These are phyloP conservation scores for Cyberlindnera bimundalis DNA, from an alignment of 805 yeast genomes.

Conservation along the genomic window DNA sequence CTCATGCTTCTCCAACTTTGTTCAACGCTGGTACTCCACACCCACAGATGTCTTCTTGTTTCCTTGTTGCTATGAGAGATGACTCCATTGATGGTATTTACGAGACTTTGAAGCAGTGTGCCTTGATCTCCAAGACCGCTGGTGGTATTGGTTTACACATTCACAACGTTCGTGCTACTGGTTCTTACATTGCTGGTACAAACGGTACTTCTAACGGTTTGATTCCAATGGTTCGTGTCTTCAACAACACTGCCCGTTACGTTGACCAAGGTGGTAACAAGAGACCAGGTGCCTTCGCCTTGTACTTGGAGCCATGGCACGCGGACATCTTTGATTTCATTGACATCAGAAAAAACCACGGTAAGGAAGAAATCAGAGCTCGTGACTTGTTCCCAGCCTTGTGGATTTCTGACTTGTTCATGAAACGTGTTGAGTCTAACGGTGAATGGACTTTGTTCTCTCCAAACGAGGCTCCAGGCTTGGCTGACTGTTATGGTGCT, in stretches of 20 bases:
- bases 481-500: constrained; percentile 79
- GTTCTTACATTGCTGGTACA: constrained; percentile 87
- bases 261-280: constrained; percentile 99
- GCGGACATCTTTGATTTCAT: constrained; percentile 84
- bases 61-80: constrained; percentile 83
- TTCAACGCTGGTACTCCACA: constrained; percentile 90
- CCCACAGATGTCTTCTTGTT: constrained; percentile 88
- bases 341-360: constrained; percentile 89
- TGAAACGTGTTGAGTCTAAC: constrained; percentile 80
- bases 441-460: constrained; percentile 88
- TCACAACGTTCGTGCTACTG: constrained; percentile 84
- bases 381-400: constrained; percentile 90
- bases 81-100: constrained; percentile 96
- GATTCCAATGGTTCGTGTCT: constrained; percentile 93
- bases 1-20: constrained; percentile 96
- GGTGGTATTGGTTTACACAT: constrained; percentile 95
- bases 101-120: constrained; percentile 82
- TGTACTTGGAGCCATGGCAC: constrained; percentile 97
- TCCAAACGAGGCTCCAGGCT: constrained; percentile 85
- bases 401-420: constrained; percentile 94
- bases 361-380: constrained; percentile 91
- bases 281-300: constrained; percentile 96
- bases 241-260: constrained; percentile 93
- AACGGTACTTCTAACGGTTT: constrained; percentile 92
- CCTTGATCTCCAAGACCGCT: constrained; percentile 88